Conservation (phyloP, 1,139 yeast genomes). For the Zhuliangozyma blackwelliae region DNA sequence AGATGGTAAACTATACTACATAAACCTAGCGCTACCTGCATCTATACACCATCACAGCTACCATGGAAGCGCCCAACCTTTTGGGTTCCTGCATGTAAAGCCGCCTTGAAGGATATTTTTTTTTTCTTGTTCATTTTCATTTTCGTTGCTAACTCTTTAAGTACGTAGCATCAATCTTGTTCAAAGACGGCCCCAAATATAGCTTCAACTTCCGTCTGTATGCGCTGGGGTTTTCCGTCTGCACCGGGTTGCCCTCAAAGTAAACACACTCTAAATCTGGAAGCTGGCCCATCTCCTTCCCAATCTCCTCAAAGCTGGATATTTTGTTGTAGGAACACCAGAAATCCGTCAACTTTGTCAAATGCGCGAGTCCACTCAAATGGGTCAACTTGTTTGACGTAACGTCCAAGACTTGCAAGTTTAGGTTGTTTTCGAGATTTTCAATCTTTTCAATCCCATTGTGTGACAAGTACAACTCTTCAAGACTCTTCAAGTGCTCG, state of each 20-base stretch:
- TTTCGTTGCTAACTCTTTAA: conserved; percentile 27
- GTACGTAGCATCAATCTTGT: conserved; percentile 90
- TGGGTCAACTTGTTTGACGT: conserved; percentile 66
- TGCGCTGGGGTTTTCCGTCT: conserved; percentile 64
- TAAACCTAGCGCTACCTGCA: too few species aligned
- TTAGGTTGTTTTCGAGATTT: conserved; percentile 66
- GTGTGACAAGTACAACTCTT: conserved; percentile 85
- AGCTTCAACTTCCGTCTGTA: conserved; percentile 80
- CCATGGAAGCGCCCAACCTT: too few species aligned
- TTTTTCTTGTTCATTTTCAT: too few species aligned
- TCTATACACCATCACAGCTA: too few species aligned
- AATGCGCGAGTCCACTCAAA: conserved; percentile 63
- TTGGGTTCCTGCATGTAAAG: too few species aligned
- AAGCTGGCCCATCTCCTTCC: conserved; percentile 57
- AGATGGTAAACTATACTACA: too few species aligned
- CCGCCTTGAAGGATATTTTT: too few species aligned
- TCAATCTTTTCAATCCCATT: conserved; percentile 76
- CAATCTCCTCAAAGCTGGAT: conserved; percentile 64
- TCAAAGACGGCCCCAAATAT: conserved; percentile 66
- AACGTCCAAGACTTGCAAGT: conserved; percentile 73
- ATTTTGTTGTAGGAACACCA: conserved; percentile 88
- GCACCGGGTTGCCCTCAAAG: conserved; percentile 93
- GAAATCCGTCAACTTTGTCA: conserved; percentile 72
- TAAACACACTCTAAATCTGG: conserved; percentile 81
- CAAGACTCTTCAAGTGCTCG: conserved; percentile 64